Base-by-base conservation (phyloP, 2,329 filamentous ascomycete genomes). In the Stachybotrys chartarum region DNA sequence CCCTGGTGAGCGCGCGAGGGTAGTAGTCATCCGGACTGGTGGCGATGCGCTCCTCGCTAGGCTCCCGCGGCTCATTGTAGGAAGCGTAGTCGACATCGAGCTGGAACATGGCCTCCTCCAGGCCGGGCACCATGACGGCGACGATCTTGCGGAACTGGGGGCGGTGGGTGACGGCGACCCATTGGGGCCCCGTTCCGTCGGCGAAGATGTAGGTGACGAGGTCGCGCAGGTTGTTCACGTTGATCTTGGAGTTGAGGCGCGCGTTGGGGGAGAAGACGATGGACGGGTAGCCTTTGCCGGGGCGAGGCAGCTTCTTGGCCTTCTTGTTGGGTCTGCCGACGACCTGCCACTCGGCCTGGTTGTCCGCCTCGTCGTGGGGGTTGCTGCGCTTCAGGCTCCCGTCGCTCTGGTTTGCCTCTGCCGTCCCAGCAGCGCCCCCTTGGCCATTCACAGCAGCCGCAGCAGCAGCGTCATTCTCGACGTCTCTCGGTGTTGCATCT, bases 91-190 rank as follows among this genome's bases (percentile, higher is more conserved):
- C 73, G 44, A 80, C 76, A 44, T 72, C 67, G 12, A 82, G 79
- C 68, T 88, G 83, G 73, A 97, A 96, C 88, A 97, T 94, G 59
- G 85, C 88, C 64, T 90, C 83, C 67, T 97, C 93, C 30, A 99
- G 74, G 0, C 94, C 94, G 11, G 94, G 94, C 11, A 97, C 85
- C 88, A 97, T 93, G 61, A 99, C 75, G 46, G 90, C 83, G 32
- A 97, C 92, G 32, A 95, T 87, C 72, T 94, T 95, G 59, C 83
- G 76, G 63, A 88, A 84, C 56, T 84, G 77, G 6, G 82, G 79
- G 50, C 85, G 78, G 63, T 88, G 80, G 57, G 76, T 76, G 51
- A 88, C 78, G 49, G 80, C 78, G 49, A 88, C 77, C 82, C 85
- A 88, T 62, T 85, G 81, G 14, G 85, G 85, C 2, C 81, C 78